These are phyloP conservation scores for Filosporella fistucella DNA, from an alignment of 495 filamentous ascomycete genomes.

Conservation along the genomic window DNA sequence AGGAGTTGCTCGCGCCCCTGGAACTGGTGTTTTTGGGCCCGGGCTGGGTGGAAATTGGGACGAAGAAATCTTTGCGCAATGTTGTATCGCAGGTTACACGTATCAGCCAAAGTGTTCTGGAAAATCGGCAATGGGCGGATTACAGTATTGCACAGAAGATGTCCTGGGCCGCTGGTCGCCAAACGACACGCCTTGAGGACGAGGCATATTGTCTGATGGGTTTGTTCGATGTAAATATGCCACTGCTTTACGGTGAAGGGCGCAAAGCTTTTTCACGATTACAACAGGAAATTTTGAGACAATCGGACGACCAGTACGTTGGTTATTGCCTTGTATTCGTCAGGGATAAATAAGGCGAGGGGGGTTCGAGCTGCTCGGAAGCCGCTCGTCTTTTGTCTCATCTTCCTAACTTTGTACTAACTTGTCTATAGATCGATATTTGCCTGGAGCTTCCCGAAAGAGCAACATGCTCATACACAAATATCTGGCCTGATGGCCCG, in stretches of 20 bases:
- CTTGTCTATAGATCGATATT: too few species aligned
- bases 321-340: too few species aligned
- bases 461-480: too few species aligned
- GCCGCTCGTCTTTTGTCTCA: too few species aligned
- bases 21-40: constrained; percentile 20
- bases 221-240: constrained; percentile 20
- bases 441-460: too few species aligned
- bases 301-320: constrained; percentile 4
- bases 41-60: constrained; percentile 23
- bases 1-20: constrained; percentile 27
- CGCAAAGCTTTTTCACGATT: constrained; percentile 15
- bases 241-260: constrained; percentile 26
- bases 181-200: constrained; percentile 25
- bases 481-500: too few species aligned
- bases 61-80: constrained; percentile 12
- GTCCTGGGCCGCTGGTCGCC: constrained; percentile 18
- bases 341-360: too few species aligned
- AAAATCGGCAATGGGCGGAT: not conserved
- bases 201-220: constrained; percentile 25
- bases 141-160: constrained; percentile 15
- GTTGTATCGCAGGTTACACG: constrained; percentile 18
- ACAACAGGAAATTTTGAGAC: constrained; percentile 23
- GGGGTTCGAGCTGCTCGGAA: too few species aligned
- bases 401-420: too few species aligned
- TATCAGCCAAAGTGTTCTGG: constrained; percentile 13